phyloP scores from a whole-genome alignment of 805 yeast species.

The Cyberlindnera xishuangbannaensis region DNA sequence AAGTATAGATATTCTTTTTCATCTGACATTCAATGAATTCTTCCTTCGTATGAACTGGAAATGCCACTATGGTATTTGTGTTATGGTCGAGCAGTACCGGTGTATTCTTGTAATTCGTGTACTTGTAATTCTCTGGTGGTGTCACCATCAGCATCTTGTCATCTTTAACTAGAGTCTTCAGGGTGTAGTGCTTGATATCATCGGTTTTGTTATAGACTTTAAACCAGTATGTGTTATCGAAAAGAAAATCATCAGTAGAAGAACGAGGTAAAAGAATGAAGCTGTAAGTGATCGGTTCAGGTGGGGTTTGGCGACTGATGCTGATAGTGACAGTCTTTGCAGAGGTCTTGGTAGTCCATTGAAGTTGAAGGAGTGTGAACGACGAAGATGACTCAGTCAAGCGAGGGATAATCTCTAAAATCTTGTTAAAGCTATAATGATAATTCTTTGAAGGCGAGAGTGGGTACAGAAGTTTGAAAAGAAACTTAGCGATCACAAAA shows the following conservation, averaged over 20 bases:
- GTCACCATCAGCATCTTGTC: constrained; percentile 9
- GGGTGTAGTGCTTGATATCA: constrained; percentile 5
- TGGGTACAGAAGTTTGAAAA: constrained; percentile 25
- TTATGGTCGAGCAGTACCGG: constrained; percentile 19
- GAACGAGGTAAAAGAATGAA: constrained; percentile 12
- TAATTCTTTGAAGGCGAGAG: constrained; percentile 25
- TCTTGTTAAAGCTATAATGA: constrained; percentile 20
- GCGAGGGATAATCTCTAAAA: constrained; percentile 9
- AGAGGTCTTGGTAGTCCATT: constrained; percentile 15
- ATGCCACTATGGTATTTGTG: constrained; percentile 8
- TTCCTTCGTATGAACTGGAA: constrained; percentile 9
- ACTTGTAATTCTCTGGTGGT: constrained; percentile 14
- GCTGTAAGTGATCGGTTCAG: constrained; percentile 5
- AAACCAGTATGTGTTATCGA: constrained; percentile 38
- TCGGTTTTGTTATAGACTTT: constrained; percentile 12
- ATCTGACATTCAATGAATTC: constrained; percentile 10
- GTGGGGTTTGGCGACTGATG: constrained; percentile 19
- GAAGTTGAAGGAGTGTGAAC: constrained; percentile 21
- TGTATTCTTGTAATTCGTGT: constrained; percentile 9
- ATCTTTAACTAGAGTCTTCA: constrained; percentile 13
- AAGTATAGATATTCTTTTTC: constrained; percentile 20
- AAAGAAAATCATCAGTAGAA: constrained; percentile 31
- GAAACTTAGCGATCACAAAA: constrained; percentile 20
- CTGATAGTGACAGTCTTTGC: constrained; percentile 2
- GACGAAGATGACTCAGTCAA: constrained; percentile 1